phyloP scores from a whole-genome alignment of 176 grass and related monocot species.

The Musa schizocarpa region DNA sequence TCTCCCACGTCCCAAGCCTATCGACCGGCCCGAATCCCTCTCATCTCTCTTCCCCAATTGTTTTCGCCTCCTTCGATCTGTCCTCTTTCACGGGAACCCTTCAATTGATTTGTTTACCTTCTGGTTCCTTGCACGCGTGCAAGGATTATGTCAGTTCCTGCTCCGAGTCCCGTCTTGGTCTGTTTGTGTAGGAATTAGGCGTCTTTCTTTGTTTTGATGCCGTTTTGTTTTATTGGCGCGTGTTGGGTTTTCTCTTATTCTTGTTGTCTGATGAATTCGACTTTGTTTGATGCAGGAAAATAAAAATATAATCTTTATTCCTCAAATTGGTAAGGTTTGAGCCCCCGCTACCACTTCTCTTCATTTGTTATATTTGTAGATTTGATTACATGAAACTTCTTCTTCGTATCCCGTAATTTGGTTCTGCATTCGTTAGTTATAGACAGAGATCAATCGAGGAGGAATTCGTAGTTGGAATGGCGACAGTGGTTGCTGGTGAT shows the following conservation, averaged over 20 bases:
- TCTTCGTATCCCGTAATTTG: not conserved
- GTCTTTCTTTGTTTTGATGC: not conserved
- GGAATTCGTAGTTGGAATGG: conserved; percentile 21
- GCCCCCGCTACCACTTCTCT: not conserved
- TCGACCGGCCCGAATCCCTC: not conserved
- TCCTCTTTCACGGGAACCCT: not conserved
- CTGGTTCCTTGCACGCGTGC: too few relatives aligned
- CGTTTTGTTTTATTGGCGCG: not conserved
- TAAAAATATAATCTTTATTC: not conserved
- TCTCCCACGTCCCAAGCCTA: not conserved
- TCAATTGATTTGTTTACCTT: too few relatives aligned
- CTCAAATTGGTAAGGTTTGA: conserved; percentile 2
- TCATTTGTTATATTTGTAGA: not conserved
- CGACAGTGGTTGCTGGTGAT: conserved; percentile 27
- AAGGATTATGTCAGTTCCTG: not conserved
- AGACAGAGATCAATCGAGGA: conserved; percentile 11
- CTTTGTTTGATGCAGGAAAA: not conserved
- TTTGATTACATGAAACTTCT: not conserved
- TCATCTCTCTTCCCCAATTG: not conserved
- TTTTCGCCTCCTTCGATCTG: not conserved
- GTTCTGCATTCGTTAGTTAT: not conserved
- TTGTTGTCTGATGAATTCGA: not conserved
- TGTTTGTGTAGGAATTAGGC: not conserved
- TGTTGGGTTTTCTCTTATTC: not conserved
- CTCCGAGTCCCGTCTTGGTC: not conserved